These are phyloP conservation scores for Cryptococcus depauperatus DNA, from an alignment of 1,284 basidiomycete genomes.

Conservation along the genomic window DNA sequence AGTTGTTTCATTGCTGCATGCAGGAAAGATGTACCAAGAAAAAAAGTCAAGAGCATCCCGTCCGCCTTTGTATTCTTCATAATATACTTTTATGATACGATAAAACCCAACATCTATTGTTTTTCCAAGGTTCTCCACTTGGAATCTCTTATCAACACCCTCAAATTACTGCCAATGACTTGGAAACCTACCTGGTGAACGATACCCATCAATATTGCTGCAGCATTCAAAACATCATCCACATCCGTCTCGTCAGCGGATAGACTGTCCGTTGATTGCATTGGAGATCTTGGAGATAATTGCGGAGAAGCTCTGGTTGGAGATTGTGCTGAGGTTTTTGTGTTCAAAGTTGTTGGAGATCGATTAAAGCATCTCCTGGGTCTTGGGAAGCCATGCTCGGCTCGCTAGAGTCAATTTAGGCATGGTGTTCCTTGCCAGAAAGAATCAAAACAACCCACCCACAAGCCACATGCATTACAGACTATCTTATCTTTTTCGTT, in stretches of 20 bases:
- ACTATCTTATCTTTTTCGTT: background rate
- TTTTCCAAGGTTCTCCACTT: too few relatives aligned
- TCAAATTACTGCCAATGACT: too few relatives aligned
- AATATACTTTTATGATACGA: too few relatives aligned
- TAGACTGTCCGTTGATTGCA: background rate
- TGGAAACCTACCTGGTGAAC: background rate
- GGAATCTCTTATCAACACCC: too few relatives aligned
- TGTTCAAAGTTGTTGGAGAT: background rate
- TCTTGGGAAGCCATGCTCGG: slow-evolving; percentile 1
- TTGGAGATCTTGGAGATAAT: background rate
- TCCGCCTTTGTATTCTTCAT: too few relatives aligned
- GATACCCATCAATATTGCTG: slow-evolving; percentile 1
- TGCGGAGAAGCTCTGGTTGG: background rate
- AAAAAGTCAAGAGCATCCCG: too few relatives aligned
- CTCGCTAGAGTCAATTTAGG: background rate
- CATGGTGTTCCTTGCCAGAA: background rate
- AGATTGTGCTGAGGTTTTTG: background rate
- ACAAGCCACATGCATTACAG: slow-evolving; percentile 2
- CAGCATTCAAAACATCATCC: background rate
- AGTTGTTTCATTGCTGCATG: too few relatives aligned
- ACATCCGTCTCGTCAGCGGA: background rate
- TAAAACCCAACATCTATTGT: too few relatives aligned
- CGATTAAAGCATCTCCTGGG: background rate
- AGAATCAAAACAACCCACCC: background rate
- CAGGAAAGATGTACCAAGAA: too few relatives aligned